Base-by-base conservation (phyloP, 257 asterid genomes). In the Solanum chiquidenum region DNA sequence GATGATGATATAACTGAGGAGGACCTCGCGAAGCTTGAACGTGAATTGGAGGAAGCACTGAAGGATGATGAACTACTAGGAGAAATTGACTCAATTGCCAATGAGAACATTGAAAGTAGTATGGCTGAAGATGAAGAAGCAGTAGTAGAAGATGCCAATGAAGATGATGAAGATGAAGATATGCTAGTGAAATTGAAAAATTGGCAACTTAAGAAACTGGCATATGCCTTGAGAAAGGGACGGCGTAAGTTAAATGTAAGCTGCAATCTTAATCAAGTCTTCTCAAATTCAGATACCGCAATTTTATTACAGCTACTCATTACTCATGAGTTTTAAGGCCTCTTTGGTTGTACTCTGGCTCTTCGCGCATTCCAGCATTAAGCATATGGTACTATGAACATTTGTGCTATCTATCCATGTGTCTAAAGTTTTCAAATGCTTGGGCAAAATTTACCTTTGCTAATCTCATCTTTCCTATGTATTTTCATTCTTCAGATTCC, bases 171-270 rank as follows among this genome's bases (percentile, higher is more conserved):
- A 88, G 64, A 55, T 55, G 64, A 55, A 58, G 25, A 58, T 58
- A 74, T 2, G 49, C 90, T 93, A 1, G 66, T 91, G 31, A 88
- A 95, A 86, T 96, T 95, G 76, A 95, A 88, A 91, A 95, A 89
- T 89, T 97, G 99, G 99, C 99, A 97, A 92, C 94, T 93, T 46
- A 91, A 92, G 88, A 95, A 96, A 89, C 91, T 96, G 90, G 99
- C 95, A 23, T 93, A 94, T 89, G 99, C 98, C 52, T 89, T 97
- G 90, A 96, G 93, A 92, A 90, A 88, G 86, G 99, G 99, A 31
- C 95, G 98, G 60, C 98, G 99, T 33, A 97, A 96, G 94, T 96
- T 94, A 90, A 92, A 93, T 87, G 99, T 97, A 90, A 93, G 96
- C 90, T 64, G n/a, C 66, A 27, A 33, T 84, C 84, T 85, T 58